Percentiles rank a stretch among this genome's conserved stretches.
phyloP scores from a whole-genome alignment of 2,329 filamentous ascomycete genomes.

The Venturiaceae sp. region DNA sequence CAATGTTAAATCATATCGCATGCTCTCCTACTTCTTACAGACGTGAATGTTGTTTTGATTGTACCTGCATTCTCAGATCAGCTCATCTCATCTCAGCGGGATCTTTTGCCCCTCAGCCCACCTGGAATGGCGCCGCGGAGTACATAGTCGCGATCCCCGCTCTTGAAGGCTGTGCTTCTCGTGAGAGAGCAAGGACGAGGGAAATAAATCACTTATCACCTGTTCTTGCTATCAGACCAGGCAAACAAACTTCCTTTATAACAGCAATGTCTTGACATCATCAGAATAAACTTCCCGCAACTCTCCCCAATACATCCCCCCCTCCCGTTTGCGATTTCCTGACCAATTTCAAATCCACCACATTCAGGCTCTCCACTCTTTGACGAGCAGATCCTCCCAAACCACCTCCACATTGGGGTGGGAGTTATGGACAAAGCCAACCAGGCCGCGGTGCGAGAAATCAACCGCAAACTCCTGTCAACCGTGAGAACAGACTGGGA shows the following conservation, averaged over 20 bases:
- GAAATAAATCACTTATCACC: no score
- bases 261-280: no score
- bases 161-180: no score
- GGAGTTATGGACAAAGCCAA: slow-evolving; percentile 2
- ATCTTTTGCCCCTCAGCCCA: neutral
- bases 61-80: neutral
- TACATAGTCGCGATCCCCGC: neutral
- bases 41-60: neutral
- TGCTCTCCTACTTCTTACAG: neutral
- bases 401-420: neutral
- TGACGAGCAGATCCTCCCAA: neutral
- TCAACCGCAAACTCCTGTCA: slow-evolving; percentile 4
- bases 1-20: neutral
- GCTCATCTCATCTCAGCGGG: neutral
- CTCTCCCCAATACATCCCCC: no score
- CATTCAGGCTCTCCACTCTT: no score
- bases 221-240: no score
- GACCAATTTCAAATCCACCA: no score
- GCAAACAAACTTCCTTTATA: no score
- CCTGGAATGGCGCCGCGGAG: neutral
- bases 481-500: slow-evolving; percentile 10
- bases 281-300: no score
- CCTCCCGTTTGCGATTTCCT: no score
- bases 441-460: slow-evolving; percentile 6
- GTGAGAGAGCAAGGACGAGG: no score